These are phyloP conservation scores for Chlorella sp. DNA, from an alignment of 139 green algal species.

Conservation along the genomic window DNA sequence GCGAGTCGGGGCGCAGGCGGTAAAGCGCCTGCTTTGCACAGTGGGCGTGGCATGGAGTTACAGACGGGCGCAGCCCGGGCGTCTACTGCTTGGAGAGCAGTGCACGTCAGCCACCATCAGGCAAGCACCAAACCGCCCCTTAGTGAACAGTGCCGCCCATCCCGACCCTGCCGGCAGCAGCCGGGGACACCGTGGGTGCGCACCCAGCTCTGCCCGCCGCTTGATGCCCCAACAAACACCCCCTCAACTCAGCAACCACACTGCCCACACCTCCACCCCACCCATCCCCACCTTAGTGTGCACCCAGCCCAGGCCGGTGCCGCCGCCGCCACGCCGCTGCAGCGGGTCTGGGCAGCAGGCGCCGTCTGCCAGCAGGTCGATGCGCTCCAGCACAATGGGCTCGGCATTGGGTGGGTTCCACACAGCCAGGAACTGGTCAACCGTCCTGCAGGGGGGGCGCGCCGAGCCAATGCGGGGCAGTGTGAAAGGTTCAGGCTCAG, in stretches of 20 bases:
- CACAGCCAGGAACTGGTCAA: conserved; percentile 84
- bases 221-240: no score
- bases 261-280: background rate
- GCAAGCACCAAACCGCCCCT: no score
- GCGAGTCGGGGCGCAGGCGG: background rate
- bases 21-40: background rate
- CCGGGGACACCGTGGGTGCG: background rate
- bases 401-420: conserved; percentile 84
- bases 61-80: no score
- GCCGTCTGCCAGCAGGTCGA: background rate
- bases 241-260: no score
- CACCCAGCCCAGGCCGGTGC: conserved; percentile 13
- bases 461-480: background rate
- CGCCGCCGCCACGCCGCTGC: no score
- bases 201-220: no score
- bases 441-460: conserved; percentile 34
- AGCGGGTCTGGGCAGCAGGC: conserved; percentile 24
- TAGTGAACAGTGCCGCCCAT: no score
- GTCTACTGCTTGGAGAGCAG: no score
- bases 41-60: background rate
- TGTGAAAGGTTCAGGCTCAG: no score
- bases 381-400: conserved; percentile 61
- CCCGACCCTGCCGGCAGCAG: background rate
- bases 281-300: conserved; percentile 50
- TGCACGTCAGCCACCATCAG: no score